A percentile compares a stretch with the other conserved stretches of the same genome.
phyloP scores from a whole-genome alignment of 257 asterid genomes.

The Solanum chaucha region DNA sequence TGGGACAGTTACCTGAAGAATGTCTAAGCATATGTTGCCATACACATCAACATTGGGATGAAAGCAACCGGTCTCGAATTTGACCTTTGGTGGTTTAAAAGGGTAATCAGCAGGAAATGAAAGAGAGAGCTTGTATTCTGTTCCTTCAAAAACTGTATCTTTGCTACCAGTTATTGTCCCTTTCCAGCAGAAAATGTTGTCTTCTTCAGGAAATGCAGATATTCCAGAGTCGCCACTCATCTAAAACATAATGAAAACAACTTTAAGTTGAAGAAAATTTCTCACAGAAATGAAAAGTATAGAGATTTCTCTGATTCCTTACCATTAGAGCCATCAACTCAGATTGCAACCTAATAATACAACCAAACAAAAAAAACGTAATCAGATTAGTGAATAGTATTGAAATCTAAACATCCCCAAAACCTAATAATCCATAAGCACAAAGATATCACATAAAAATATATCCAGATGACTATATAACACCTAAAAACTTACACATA shows the following conservation, averaged over 20 bases:
- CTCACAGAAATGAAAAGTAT: background rate
- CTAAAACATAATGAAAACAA: constrained; percentile 10
- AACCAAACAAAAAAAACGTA: background rate
- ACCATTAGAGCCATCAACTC: constrained; percentile 98
- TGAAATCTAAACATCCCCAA: background rate
- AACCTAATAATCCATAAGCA: background rate
- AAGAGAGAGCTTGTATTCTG: constrained; percentile 77
- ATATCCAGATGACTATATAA: background rate
- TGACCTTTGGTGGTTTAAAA: constrained; percentile 85
- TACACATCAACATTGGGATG: constrained; percentile 81
- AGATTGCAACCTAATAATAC: constrained; percentile 62
- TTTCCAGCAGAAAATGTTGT: constrained; percentile 91
- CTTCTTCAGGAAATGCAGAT: constrained; percentile 96
- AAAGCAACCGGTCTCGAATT: constrained; percentile 88
- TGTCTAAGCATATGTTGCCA: constrained; percentile 87
- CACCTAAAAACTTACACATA: background rate
- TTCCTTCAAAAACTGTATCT: constrained; percentile 90
- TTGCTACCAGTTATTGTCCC: constrained; percentile 87
- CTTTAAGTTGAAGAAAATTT: background rate
- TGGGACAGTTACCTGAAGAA: constrained; percentile 13
- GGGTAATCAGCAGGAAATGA: constrained; percentile 76
- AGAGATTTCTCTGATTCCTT: constrained; percentile 3
- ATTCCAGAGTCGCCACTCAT: constrained; percentile 90
- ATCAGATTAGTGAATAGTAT: background rate
- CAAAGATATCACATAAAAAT: background rate